Base-by-base conservation (phyloP, 768 basidiomycete species). In the Agaricus blazei region DNA sequence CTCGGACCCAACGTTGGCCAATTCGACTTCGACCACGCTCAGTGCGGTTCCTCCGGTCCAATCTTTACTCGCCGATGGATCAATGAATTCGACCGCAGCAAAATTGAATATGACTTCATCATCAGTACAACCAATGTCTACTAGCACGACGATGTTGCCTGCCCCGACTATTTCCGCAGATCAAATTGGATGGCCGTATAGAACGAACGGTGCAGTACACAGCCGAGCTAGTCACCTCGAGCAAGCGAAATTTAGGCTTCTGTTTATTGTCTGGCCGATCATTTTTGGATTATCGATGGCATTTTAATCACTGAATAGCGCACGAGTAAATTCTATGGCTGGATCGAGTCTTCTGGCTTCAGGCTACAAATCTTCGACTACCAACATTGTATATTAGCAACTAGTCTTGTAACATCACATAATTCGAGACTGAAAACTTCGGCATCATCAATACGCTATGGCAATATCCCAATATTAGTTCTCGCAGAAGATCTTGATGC, bases 211-310 rank as follows among this genome's bases (percentile, higher is more conserved):
- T 49, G 62, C 64, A 29, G 62, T 62, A 3, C 11, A 43, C 31
- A 57, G 60, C 19, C 63, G 66, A 6, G 43, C 70, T 23, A 65
- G 72, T 49, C 56, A 69, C 19, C 41, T 52, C 6, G 74, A 72
- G 50, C 67, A 65, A 60, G 62, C 73, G 57, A 76, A 73, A 59
- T 79, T 81, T 63, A 65, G 74, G 9, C 57, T 81, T 46, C 70
- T 79, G 57, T 81, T 79, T 53, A 70, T 83, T 57, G 65, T 79
- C 24, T 83, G 82, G 79, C 81, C 82, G 34, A 73, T 79, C 6
- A 63, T 84, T 50, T 70, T 84, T 52, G 84, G 82, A 2, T 66
- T 83, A 44, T 74, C 77, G 36, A 75, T 85, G 76, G 80, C 81
- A 4, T 61, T 82, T 47, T 83, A 51, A 62, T 37, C 34, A 34